Conservation (phyloP, 2,329 filamentous ascomycete species). For the Ampelomyces quisqualis region DNA sequence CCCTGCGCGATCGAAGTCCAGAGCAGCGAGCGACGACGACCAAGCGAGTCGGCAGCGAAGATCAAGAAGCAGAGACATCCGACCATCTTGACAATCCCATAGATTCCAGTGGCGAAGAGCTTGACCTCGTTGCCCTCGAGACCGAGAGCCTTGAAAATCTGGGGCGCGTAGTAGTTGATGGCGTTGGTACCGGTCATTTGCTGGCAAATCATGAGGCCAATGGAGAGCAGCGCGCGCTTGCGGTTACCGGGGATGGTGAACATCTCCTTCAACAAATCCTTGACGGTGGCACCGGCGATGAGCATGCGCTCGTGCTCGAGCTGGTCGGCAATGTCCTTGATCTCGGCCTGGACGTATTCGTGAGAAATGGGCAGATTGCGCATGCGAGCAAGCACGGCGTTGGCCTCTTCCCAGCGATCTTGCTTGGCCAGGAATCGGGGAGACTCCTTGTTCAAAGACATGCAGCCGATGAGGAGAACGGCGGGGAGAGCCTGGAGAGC, state of each 20-base stretch:
- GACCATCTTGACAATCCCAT: conserved; percentile 62
- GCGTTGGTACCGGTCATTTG: conserved; percentile 65
- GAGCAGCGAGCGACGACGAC: conserved; percentile 62
- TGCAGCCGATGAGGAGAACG: conserved; percentile 59
- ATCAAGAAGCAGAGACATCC: conserved; percentile 65
- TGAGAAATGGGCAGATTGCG: conserved; percentile 52
- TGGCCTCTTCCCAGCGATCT: conserved; percentile 68
- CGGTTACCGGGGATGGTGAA: conserved; percentile 55
- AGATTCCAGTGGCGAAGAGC: conserved; percentile 63
- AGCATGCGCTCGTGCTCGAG: conserved; percentile 59
- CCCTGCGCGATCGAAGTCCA: conserved; percentile 66
- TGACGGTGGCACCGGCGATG: conserved; percentile 51
- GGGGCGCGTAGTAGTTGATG: conserved; percentile 66
- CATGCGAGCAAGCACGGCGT: conserved; percentile 56
- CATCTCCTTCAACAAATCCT: conserved; percentile 45
- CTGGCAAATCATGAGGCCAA: conserved; percentile 67
- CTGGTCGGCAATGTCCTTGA: conserved; percentile 43
- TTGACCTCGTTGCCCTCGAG: conserved; percentile 58
- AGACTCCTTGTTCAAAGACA: conserved; percentile 65
- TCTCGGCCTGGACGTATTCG: conserved; percentile 40
- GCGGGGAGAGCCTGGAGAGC: conserved; percentile 66
- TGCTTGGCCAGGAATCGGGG: conserved; percentile 68
- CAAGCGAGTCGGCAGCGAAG: conserved; percentile 68
- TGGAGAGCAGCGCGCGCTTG: conserved; percentile 64
- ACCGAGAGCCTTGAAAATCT: conserved; percentile 67